Percentiles rank a stretch among this genome's conserved stretches.
These are phyloP conservation scores for Angomonas ambiguus DNA, from an alignment of 208 protist species.

Conservation along the genomic window DNA sequence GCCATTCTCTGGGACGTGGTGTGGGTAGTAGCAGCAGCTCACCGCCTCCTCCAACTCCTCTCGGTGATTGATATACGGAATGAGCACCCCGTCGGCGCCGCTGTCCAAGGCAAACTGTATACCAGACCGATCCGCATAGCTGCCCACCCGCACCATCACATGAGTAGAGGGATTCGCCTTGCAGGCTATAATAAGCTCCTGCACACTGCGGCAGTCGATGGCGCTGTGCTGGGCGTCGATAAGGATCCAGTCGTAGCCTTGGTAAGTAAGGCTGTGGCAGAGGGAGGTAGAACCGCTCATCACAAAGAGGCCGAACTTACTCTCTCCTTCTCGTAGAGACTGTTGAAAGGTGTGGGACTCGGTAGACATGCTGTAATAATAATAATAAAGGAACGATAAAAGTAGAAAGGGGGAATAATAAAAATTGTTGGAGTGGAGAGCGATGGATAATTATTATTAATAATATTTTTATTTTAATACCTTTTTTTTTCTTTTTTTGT, in stretches of 20 bases:
- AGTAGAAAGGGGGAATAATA: neutral
- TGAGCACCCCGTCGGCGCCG: constrained; percentile 40
- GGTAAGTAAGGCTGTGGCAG: constrained; percentile 26
- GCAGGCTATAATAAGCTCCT: constrained; percentile 28
- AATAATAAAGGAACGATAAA: neutral
- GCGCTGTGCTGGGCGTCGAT: constrained; percentile 39
- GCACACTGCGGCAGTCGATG: constrained; percentile 17
- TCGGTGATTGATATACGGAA: constrained; percentile 39
- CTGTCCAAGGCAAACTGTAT: constrained; percentile 40
- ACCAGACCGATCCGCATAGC: constrained; percentile 31
- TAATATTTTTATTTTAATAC: constrained; percentile 1
- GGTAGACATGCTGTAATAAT: constrained; percentile 9
- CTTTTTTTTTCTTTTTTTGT: neutral
- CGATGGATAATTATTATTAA: neutral
- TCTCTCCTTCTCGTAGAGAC: constrained; percentile 24
- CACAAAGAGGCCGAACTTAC: constrained; percentile 39
- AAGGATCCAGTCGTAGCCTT: constrained; percentile 40
- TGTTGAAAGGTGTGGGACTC: constrained; percentile 25
- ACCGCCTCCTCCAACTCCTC: constrained; percentile 33
- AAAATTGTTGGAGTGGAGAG: neutral
- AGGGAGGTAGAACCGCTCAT: constrained; percentile 25
- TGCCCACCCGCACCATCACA: constrained; percentile 38
- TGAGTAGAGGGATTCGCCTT: constrained; percentile 15
- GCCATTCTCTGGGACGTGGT: neutral
- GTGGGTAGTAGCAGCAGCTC: constrained; percentile 31